Evolutionary conservation across 257 asterid species (phyloP), one percentile per base, ranked within the genome.

Genomic region (Osmanthus fragrans): DNA sequence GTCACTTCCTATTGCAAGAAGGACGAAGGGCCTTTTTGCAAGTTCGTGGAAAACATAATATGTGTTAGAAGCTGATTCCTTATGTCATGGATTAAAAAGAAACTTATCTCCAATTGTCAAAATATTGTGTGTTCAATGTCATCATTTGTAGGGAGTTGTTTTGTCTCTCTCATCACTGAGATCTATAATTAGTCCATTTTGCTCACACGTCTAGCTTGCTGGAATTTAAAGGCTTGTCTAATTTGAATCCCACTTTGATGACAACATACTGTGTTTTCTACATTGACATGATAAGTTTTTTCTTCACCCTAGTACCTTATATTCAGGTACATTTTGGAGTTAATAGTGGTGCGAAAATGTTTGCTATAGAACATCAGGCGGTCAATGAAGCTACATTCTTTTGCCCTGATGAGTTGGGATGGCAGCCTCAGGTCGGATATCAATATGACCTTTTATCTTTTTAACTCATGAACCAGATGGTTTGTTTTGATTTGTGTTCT

Each of bases 331-430:
- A 95, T 84, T 95, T 95, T 66, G 99, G 99, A 85, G 99, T 93
- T 68, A 93, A 95, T 84, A 93, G 97, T 82, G 98, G 97, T 70
- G 99, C 99, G 40, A 87, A 92, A 77, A 91, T 84, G 89, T 95
- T 95, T 89, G 98, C 97, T 66, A 78, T 95, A 80, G 99, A 95
- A 92, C 84, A 85, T 72, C 97, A 91, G 82, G 99, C 98, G 21
- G 89, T 88, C 79, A 95, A 95, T 82, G 99, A 95, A 89, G 99
- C 99, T 77, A 95, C 98, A 5, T 95, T 95, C 77, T 96, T 98
- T 65, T 95, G 99, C 84, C 96, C 99, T 7, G 99, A 95, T 82
- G 98, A 95, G 85, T 85, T 95, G 99, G 99, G 99, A 75, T 95
- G 99, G 99, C 93, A 93, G 88, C 99, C 99, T 80, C 97, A 95